A percentile compares a stretch with the other conserved stretches of the same genome.
Evolutionary conservation across 2,329 filamentous ascomycete species (phyloP).

Genomic region (Raffaelea albimanens): DNA sequence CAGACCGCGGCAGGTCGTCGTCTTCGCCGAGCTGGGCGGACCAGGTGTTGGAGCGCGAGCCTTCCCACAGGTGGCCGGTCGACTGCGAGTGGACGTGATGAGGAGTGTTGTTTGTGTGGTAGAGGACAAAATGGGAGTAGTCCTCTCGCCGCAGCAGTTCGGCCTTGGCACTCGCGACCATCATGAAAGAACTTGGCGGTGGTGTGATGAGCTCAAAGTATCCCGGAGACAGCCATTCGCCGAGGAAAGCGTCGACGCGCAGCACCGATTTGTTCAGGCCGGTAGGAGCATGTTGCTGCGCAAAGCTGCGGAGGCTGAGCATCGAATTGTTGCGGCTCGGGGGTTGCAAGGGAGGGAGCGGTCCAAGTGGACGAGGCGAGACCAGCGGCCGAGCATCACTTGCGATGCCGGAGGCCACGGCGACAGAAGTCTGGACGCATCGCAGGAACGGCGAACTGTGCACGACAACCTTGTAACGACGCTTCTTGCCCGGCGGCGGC

Average conservation of each 20-base stretch:
- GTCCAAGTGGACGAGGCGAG: conserved; percentile 2
- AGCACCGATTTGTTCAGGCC: conserved; percentile 50
- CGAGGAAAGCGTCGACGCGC: conserved; percentile 83
- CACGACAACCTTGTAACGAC: conserved; percentile 69
- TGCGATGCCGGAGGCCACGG: conserved; percentile 75
- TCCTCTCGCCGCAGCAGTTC: conserved; percentile 73
- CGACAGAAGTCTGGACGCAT: conserved; percentile 86
- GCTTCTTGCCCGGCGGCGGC: conserved; percentile 29
- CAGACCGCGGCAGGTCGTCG: background rate
- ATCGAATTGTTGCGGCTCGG: background rate
- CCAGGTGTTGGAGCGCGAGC: conserved; percentile 9
- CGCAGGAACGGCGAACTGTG: conserved; percentile 91
- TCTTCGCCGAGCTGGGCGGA: background rate
- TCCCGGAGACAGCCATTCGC: conserved; percentile 88
- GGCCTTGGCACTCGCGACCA: conserved; percentile 83
- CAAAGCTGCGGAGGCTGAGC: background rate
- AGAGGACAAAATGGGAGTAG: conserved; percentile 34
- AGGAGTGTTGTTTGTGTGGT: conserved; percentile 27
- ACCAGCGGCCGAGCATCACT: conserved; percentile 37
- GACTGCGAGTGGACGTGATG: conserved; percentile 18
- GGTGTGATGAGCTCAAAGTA: conserved; percentile 92
- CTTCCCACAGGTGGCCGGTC: conserved; percentile 29
- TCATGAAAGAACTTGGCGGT: conserved; percentile 74
- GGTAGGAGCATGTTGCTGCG: background rate
- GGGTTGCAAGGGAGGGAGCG: background rate